Conservation (phyloP, 805 yeast species). For the Nematodospora valgi region DNA sequence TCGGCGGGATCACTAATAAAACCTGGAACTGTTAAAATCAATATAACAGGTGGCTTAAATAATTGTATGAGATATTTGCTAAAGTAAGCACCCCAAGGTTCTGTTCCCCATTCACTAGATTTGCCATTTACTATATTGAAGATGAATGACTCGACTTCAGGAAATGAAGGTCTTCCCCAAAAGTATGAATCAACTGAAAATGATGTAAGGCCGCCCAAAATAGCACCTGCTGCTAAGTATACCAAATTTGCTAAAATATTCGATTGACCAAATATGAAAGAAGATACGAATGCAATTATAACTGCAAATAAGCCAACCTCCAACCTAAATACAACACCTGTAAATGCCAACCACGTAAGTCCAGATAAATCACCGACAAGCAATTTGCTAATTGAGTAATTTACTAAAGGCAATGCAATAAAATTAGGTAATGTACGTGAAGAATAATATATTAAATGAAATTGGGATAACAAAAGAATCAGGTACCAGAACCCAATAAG, state of each 20-base stretch:
- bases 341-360: conserved; percentile 53
- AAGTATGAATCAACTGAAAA: conserved; percentile 65
- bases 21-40: conserved; percentile 32
- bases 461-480: conserved; percentile 60
- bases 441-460: conserved; percentile 78
- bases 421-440: conserved; percentile 88
- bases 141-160: conserved; percentile 69
- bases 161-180: conserved; percentile 63
- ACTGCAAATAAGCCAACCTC: conserved; percentile 60
- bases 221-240: conserved; percentile 47
- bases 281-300: conserved; percentile 45
- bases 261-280: conserved; percentile 45
- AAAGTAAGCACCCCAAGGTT: conserved; percentile 71
- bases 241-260: conserved; percentile 33
- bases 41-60: conserved; percentile 45
- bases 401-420: conserved; percentile 72
- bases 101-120: conserved; percentile 78
- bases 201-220: conserved; percentile 49
- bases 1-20: conserved; percentile 43
- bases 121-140: conserved; percentile 79
- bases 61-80: conserved; percentile 39
- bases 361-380: conserved; percentile 47
- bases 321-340: conserved; percentile 66
- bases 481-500: conserved; percentile 54
- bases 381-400: conserved; percentile 49